phyloP scores from a whole-genome alignment of 768 basidiomycete genomes.

The Pleurotus giganteus region DNA sequence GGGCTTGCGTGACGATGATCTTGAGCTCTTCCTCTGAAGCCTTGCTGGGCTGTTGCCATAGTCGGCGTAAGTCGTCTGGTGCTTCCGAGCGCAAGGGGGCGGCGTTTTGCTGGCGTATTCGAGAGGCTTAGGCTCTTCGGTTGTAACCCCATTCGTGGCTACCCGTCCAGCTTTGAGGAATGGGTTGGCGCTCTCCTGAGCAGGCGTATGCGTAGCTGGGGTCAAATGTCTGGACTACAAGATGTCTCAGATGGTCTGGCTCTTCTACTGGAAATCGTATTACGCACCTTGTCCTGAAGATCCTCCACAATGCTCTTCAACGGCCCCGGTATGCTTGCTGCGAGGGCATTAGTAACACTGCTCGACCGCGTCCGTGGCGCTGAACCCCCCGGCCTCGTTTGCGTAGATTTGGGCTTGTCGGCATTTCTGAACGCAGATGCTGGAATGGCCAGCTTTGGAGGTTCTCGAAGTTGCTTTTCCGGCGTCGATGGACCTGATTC shows the following conservation, averaged over 20 bases:
- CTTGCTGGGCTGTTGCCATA: conserved; percentile 31
- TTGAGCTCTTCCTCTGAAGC: conserved; percentile 48
- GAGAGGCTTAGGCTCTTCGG: background rate
- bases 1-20: conserved; percentile 49
- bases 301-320: conserved; percentile 79
- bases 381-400: background rate
- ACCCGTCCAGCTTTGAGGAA: conserved; percentile 46
- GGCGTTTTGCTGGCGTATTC: conserved; percentile 5
- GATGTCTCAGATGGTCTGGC: conserved; percentile 10
- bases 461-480: conserved; percentile 20
- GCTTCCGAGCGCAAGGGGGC: conserved; percentile 36
- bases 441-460: conserved; percentile 20
- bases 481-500: conserved; percentile 56
- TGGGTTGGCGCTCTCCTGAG: conserved; percentile 50
- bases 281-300: conserved; percentile 59
- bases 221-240: conserved; percentile 38
- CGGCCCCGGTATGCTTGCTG: conserved; percentile 32
- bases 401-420: conserved; percentile 2
- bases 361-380: conserved; percentile 9
- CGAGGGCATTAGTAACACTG: conserved; percentile 1
- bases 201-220: conserved; percentile 36
- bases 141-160: conserved; percentile 28
- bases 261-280: background rate
- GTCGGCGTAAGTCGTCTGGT: conserved; percentile 48
- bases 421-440: conserved; percentile 9